A percentile compares a stretch with the other conserved stretches of the same genome.
phyloP scores from a whole-genome alignment of 257 asterid species.

The Fraxinus cuspidata region DNA sequence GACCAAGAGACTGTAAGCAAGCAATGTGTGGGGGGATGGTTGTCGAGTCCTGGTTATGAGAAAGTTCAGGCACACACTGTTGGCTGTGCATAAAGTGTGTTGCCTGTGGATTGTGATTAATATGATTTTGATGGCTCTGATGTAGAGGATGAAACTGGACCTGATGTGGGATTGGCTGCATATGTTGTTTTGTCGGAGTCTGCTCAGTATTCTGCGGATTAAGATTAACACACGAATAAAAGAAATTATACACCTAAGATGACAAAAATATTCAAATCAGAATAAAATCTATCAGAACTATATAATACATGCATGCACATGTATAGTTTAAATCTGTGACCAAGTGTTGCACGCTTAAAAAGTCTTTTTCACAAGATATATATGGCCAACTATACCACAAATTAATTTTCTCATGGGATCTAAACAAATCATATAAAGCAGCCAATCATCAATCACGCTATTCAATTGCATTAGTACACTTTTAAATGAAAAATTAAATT shows the following conservation, averaged over 20 bases:
- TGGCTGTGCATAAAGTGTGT: conserved; percentile 68
- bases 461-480: not conserved
- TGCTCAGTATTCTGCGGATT: conserved; percentile 55
- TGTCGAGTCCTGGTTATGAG: conserved; percentile 73
- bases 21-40: conserved; percentile 64
- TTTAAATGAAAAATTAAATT: not conserved
- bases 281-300: not conserved
- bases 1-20: conserved; percentile 72
- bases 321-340: conserved; percentile 11
- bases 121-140: conserved; percentile 63
- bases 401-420: not conserved
- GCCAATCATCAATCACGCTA: not conserved
- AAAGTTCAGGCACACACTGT: conserved; percentile 73
- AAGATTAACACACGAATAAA: conserved; percentile 13
- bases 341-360: not conserved
- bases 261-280: not conserved
- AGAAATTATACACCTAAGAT: not conserved
- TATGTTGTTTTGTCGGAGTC: conserved; percentile 64
- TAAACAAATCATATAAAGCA: not conserved
- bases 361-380: not conserved
- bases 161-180: conserved; percentile 63
- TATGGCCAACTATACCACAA: conserved; percentile 1
- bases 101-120: conserved; percentile 61
- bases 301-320: not conserved
- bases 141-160: conserved; percentile 67